phyloP scores from a whole-genome alignment of 768 basidiomycete genomes.

The Epithele typhae region DNA sequence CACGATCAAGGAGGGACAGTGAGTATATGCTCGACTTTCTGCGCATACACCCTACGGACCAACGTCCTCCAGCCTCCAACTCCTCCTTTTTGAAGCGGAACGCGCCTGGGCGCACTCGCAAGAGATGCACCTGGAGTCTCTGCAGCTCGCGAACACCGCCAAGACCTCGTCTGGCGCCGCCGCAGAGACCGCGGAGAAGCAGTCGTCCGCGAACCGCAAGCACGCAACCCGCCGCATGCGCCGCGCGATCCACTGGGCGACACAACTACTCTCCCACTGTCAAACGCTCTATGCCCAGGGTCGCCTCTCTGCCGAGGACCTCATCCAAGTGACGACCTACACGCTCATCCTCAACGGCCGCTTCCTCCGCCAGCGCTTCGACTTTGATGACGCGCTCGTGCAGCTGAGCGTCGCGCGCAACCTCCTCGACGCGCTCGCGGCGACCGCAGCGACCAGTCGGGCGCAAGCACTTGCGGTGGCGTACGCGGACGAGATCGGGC shows the following conservation, averaged over 20 bases:
- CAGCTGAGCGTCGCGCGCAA: slow-evolving; percentile 76
- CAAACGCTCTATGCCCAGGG: slow-evolving; percentile 54
- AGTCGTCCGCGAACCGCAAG: slow-evolving; percentile 58
- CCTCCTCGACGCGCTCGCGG: slow-evolving; percentile 66
- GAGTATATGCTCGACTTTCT: slow-evolving; percentile 26
- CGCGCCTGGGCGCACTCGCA: slow-evolving; percentile 90
- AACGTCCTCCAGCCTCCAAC: slow-evolving; percentile 53
- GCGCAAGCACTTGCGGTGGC: slow-evolving; percentile 86
- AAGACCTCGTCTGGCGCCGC: slow-evolving; percentile 16
- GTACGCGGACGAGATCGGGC: slow-evolving; percentile 83
- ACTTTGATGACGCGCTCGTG: slow-evolving; percentile 70
- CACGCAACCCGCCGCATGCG: slow-evolving; percentile 78
- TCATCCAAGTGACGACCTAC: slow-evolving; percentile 74
- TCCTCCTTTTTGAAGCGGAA: slow-evolving; percentile 87
- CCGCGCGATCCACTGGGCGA: slow-evolving; percentile 74
- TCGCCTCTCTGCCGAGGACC: slow-evolving; percentile 50
- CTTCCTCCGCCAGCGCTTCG: slow-evolving; percentile 70
- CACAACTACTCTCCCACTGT: slow-evolving; percentile 68
- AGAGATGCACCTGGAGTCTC: slow-evolving; percentile 55
- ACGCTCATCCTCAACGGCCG: slow-evolving; percentile 80
- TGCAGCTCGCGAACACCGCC: slow-evolving; percentile 41
- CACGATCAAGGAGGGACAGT: slow-evolving; percentile 85
- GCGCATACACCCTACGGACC: no score
- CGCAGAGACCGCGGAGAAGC: slow-evolving; percentile 25
- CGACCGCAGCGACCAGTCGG: slow-evolving; percentile 60